Conservation (phyloP, 2,329 filamentous ascomycete species). For the Sordariomycetes sp. region DNA sequence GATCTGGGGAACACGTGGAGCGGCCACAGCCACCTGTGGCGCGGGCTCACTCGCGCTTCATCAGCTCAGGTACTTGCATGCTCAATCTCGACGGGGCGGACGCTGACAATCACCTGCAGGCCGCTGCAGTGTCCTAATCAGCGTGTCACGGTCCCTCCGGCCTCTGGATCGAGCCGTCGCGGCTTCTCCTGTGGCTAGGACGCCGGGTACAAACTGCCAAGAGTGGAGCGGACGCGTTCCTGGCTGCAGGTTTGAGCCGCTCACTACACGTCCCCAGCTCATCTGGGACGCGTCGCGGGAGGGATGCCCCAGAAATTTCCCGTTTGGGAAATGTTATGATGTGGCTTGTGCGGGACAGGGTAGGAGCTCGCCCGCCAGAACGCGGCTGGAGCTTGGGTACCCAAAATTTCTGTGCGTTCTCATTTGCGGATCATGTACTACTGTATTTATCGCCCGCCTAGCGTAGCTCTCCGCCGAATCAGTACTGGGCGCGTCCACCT, state of each 20-base stretch:
- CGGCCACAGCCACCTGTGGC: too few relatives aligned
- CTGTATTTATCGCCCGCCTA: background rate
- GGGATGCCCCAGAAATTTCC: slow-evolving; percentile 4
- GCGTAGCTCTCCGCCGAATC: slow-evolving; percentile 25
- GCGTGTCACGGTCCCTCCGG: background rate
- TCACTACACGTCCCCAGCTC: background rate
- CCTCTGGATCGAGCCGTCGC: background rate
- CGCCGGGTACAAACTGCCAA: background rate
- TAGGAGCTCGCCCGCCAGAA: background rate
- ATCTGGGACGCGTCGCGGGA: background rate
- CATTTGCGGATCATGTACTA: slow-evolving; percentile 1
- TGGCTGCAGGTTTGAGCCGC: background rate
- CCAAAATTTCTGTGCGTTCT: background rate
- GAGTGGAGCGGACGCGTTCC: background rate
- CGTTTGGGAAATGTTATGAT: slow-evolving; percentile 4
- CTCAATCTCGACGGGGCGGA: too few relatives aligned
- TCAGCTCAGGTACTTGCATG: too few relatives aligned
- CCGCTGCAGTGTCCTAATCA: background rate
- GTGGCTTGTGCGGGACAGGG: background rate
- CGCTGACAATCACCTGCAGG: background rate
- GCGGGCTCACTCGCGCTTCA: too few relatives aligned
- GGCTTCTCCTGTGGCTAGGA: background rate
- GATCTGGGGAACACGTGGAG: too few relatives aligned
- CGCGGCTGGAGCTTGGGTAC: background rate
- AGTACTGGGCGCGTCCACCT: slow-evolving; percentile 47